A percentile compares a stretch with the other conserved stretches of the same genome.
Evolutionary conservation across 2,329 filamentous ascomycete genomes (phyloP).

Genomic region (Aureobasidium uvarum): DNA sequence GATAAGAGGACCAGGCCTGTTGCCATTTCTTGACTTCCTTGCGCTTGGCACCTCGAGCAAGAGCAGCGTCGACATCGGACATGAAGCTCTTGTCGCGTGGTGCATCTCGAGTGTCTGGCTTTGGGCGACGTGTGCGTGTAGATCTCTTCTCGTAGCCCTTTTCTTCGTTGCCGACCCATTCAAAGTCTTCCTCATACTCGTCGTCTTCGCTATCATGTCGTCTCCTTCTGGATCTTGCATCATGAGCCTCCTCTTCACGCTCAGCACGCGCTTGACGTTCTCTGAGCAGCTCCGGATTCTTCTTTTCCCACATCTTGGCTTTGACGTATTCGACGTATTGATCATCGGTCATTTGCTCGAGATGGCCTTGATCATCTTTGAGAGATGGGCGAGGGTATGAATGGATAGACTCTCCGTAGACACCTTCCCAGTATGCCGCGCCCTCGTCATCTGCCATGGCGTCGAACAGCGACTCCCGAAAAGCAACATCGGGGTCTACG

Average conservation of each 20-base stretch:
- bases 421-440: constrained; percentile 87
- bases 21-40: constrained; percentile 55
- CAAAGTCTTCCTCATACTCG: constrained; percentile 34
- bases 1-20: constrained; percentile 65
- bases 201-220: constrained; percentile 41
- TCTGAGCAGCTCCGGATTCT: constrained; percentile 76
- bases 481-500: constrained; percentile 70
- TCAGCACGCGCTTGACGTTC: constrained; percentile 65
- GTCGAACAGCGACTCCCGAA: constrained; percentile 92
- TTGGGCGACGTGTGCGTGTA: constrained; percentile 53
- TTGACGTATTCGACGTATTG: constrained; percentile 87
- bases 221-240: constrained; percentile 39
- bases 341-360: constrained; percentile 88
- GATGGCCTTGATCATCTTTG: constrained; percentile 54
- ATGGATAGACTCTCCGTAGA: constrained; percentile 96
- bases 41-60: constrained; percentile 66
- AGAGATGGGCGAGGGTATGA: constrained; percentile 67
- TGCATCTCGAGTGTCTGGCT: constrained; percentile 29
- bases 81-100: constrained; percentile 25
- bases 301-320: constrained; percentile 92
- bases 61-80: constrained; percentile 60
- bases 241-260: constrained; percentile 48
- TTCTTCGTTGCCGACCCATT: constrained; percentile 39
- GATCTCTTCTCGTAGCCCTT: constrained; percentile 62
- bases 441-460: constrained; percentile 96